Conservation (phyloP, 305 asterid species). For the Rubia peregrina region DNA sequence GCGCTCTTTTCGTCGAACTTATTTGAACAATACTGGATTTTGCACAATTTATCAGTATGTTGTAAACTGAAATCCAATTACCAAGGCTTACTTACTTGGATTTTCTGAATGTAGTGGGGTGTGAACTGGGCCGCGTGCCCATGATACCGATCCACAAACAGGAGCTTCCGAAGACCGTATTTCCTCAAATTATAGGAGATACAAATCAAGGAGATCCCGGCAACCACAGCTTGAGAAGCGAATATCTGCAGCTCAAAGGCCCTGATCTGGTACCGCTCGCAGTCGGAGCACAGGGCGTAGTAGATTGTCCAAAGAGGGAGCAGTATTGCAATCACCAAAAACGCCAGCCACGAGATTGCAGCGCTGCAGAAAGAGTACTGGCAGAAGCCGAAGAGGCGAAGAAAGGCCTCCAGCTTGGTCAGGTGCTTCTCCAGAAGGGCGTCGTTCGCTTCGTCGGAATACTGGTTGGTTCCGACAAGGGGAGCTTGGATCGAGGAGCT, state of each 20-base stretch:
- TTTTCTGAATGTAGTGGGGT: slow-evolving; percentile 38
- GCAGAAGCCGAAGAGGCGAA: slow-evolving; percentile 49
- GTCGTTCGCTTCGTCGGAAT: slow-evolving; percentile 10
- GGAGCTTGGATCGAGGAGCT: not conserved
- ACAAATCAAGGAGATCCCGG: slow-evolving; percentile 63
- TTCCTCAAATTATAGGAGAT: slow-evolving; percentile 50
- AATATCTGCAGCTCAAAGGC: slow-evolving; percentile 48
- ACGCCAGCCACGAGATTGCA: slow-evolving; percentile 47
- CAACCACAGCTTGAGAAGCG: slow-evolving; percentile 42
- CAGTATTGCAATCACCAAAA: slow-evolving; percentile 35
- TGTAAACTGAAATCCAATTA: too few species aligned
- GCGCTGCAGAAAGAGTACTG: slow-evolving; percentile 37
- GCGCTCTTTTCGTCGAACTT: not conserved
- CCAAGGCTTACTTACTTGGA: slow-evolving; percentile 58
- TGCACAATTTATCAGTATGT: too few species aligned
- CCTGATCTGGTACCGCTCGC: slow-evolving; percentile 52
- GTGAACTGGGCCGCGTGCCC: slow-evolving; percentile 46
- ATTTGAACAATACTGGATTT: not conserved
- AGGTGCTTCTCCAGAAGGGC: slow-evolving; percentile 34
- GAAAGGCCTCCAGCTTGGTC: slow-evolving; percentile 35
- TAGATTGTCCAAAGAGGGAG: slow-evolving; percentile 38
- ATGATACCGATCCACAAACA: slow-evolving; percentile 52
- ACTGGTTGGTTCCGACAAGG: slow-evolving; percentile 7
- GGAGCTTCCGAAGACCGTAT: slow-evolving; percentile 54
- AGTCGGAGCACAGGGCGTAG: slow-evolving; percentile 36